Conservation (phyloP, 2,329 filamentous ascomycete genomes). For the Penicillium sp. region DNA sequence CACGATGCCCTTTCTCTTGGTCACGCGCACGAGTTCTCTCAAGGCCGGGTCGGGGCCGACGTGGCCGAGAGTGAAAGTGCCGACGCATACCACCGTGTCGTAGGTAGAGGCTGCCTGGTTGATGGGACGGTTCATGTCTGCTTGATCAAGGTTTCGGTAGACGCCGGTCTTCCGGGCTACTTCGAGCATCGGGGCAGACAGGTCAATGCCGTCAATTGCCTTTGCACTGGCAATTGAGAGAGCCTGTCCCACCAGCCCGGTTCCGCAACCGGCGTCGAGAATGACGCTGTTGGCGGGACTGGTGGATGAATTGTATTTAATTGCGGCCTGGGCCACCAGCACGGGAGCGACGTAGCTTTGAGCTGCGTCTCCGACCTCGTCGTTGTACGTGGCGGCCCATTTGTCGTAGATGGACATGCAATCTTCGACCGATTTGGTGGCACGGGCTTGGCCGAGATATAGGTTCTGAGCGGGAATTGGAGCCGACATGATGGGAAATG, state of each 20-base stretch:
- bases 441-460: constrained; percentile 41
- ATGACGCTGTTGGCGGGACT: constrained; percentile 33
- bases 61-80: constrained; percentile 57
- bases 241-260: constrained; percentile 52
- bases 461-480: constrained; percentile 4
- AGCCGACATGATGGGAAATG: constrained; percentile 1
- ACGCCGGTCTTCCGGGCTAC: constrained; percentile 50
- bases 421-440: constrained; percentile 34
- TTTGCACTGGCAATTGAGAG: constrained; percentile 46
- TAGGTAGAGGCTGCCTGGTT: constrained; percentile 43
- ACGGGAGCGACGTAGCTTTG: constrained; percentile 45
- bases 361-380: constrained; percentile 37
- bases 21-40: constrained; percentile 51
- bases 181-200: constrained; percentile 54
- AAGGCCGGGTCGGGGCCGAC: constrained; percentile 52
- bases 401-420: constrained; percentile 45
- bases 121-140: constrained; percentile 50
- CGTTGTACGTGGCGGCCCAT: constrained; percentile 49
- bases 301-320: constrained; percentile 17
- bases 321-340: constrained; percentile 37
- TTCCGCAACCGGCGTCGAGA: constrained; percentile 58
- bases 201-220: constrained; percentile 54
- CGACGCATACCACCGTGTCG: constrained; percentile 54
- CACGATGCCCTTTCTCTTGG: constrained; percentile 49
- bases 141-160: constrained; percentile 47